Base-by-base conservation (phyloP, 805 yeast species). In the Yamadazyma paraphyllophila region DNA sequence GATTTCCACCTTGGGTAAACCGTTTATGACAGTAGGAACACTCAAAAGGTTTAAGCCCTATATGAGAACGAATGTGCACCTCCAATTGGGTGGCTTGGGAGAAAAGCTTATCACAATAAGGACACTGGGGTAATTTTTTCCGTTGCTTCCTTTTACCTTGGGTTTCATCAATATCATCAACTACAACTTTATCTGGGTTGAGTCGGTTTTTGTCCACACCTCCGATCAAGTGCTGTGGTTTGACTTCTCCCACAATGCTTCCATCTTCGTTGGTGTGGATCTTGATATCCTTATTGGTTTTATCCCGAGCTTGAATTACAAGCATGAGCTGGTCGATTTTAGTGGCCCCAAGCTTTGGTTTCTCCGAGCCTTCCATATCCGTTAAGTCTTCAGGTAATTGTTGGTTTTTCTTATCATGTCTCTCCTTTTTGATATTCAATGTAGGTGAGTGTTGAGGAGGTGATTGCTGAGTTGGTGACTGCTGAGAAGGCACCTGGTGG, bases 51-150 rank as follows among this genome's bases (percentile, higher is more conserved):
- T 89, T 85, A 51, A 79, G 78, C 0, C 96, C 96, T 57, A 89
- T 83, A 61, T 89, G 97, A 0, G 92, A 83, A 53, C 96, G 71
- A 6, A 88, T 80, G 62, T 89, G 97, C 13, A 90, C 96, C 53
- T 89, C 96, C 55, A 90, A 67, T 65, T 89, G 96, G 4, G 97
- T 91, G n/a, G 89, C 74, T 61, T 91, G 97, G 1, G 91, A 82
- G 58, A 91, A 91, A 44, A 78, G 76, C 60, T 88, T 88, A 56
- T 77, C 77, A 61, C 97, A 92, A 56, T 85, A 84, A 2, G 80
- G 80, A 58, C 95, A 86, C 60, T 82, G 83, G 55, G 82, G 85
- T 39, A 76, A 77, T 58, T 84, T 85, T 10, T 66, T 61, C 38
- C 59, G 56, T 29, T 61, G 54, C 32, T 52, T 57, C n/a, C 47